Percentiles rank a stretch among this genome's conserved stretches.
phyloP scores from a whole-genome alignment of 371 early-diverging fungal genomes.

The Ordospora pajunii region DNA sequence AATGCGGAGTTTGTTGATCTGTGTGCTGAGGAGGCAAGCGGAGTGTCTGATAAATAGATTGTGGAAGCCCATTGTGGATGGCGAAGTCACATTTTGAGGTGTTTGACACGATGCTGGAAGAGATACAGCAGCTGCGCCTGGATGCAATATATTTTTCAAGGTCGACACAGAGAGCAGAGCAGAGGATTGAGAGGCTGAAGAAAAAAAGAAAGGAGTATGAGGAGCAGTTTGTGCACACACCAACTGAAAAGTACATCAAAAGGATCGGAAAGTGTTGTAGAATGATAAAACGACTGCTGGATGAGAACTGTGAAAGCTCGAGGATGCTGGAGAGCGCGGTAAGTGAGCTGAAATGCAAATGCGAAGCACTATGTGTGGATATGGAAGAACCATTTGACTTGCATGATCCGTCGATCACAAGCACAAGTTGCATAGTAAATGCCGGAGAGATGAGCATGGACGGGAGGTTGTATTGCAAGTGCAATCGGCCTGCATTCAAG shows the following conservation, averaged over 20 bases:
- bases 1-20: too few species aligned
- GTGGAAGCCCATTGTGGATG: too few species aligned
- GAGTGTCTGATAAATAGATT: too few species aligned
- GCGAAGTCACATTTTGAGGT: constrained; percentile 29
- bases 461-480: constrained; percentile 54
- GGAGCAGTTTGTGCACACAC: background rate
- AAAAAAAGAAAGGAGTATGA: constrained; percentile 6
- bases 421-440: constrained; percentile 21
- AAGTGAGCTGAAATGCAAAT: background rate
- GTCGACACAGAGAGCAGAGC: constrained; percentile 1
- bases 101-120: constrained; percentile 39
- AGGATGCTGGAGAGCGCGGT: background rate
- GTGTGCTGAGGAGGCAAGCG: too few species aligned
- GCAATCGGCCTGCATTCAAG: constrained; percentile 54
- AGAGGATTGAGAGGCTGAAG: background rate
- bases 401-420: background rate
- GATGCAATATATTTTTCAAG: constrained; percentile 32
- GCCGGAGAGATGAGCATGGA: background rate
- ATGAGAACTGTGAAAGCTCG: background rate
- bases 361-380: background rate
- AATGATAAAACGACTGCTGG: background rate
- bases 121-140: constrained; percentile 45
- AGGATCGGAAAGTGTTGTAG: constrained; percentile 1
- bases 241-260: background rate
- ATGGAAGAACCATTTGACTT: background rate